These are phyloP conservation scores for Pseudocohnilembus persalinus DNA, from an alignment of 169 alveolate genomes.

Conservation along the genomic window DNA sequence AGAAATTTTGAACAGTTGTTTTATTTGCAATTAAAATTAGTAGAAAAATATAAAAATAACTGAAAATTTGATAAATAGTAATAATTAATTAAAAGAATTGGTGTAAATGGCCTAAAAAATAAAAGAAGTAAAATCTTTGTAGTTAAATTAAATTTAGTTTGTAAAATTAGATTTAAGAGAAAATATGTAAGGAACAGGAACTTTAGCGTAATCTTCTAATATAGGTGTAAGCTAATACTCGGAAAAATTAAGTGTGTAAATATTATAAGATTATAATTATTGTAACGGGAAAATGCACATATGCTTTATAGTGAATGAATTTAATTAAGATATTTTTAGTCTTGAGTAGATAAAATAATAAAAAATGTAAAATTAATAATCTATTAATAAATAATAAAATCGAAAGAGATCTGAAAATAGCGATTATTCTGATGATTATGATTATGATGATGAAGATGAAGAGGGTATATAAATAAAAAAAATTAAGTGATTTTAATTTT, in stretches of 20 bases:
- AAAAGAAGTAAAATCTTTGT: no score
- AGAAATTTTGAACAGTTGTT: no score
- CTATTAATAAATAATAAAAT: not conserved
- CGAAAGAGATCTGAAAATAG: not conserved
- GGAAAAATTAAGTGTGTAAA: not conserved
- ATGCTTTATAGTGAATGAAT: not conserved
- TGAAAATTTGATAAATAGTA: not conserved
- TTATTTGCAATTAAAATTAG: not conserved
- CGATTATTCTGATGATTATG: not conserved
- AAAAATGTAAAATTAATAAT: no score
- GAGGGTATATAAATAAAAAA: no score
- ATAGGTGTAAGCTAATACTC: not conserved
- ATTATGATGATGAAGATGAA: not conserved
- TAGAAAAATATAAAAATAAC: no score
- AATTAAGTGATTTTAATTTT: not conserved
- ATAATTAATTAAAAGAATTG: not conserved
- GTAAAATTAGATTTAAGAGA: not conserved
- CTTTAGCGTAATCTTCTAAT: not conserved
- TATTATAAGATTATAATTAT: not conserved
- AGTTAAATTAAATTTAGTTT: no score
- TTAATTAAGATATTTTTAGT: no score
- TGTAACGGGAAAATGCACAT: not conserved
- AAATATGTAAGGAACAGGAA: not conserved
- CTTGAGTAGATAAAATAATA: no score
- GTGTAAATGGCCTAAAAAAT: not conserved